Base-by-base conservation (phyloP, 148 eudicot species). In the Beta vulgaris region DNA sequence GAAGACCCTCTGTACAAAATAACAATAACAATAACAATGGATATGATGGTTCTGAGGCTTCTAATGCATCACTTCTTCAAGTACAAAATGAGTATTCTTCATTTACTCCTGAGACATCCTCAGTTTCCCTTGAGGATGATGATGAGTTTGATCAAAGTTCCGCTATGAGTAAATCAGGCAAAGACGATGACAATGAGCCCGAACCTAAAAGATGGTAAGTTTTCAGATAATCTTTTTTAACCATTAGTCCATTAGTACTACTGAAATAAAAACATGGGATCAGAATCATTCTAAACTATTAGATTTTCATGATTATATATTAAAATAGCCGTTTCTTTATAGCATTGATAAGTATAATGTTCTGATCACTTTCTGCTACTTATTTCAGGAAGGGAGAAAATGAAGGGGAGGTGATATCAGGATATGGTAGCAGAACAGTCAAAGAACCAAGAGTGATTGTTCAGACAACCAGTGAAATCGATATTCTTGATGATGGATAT, bases 381-480 rank as follows among this genome's bases (percentile, higher is more conserved):
- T 23, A 16, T 84, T 79, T 36, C 74, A 91, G 97, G 91, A 91
- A 88, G 65, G 87, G 88, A 44, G 97, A 91, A 70, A 83, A 76
- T 65, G 97, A 90, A 77, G 86, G 78, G 35, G 97, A 91, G 67
- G 92, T 76, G 3, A 75, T 88, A 64, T 91, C 92, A 15, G 91
- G 83, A 1, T 85, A 82, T 65, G 97, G 89, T 8, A 90, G 86
- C 76, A 85, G 84, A 61, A 86, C 97, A 0, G 90, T 88, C 16
- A 82, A 87, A 57, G 93, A 91, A 68, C 93, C 93, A 15, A 85
- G 97, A 80, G 88, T 90, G 12, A 90, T 91, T 18, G 92, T 91
- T 73, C 97, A 91, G 72, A 91, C 97, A 4, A 91, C 90, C 12
- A 91, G 97, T 70, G 93, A 91, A 62, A 90, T 91, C 11, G 97